These are phyloP conservation scores for Alternaria solani DNA, from an alignment of 2,329 filamentous ascomycete species.

Conservation along the genomic window DNA sequence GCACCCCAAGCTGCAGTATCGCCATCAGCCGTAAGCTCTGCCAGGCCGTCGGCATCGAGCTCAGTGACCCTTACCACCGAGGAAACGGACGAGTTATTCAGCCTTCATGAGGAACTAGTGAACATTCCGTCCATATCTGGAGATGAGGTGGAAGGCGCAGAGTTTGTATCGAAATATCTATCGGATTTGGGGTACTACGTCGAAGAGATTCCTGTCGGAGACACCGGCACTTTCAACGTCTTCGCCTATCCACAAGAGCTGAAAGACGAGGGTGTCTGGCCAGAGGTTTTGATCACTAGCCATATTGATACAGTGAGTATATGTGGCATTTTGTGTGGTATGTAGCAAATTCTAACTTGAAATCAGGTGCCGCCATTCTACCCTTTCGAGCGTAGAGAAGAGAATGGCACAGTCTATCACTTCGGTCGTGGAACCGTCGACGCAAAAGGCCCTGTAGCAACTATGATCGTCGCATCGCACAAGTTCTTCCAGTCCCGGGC, in stretches of 20 bases:
- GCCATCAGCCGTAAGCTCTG: constrained; percentile 10
- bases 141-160: constrained; percentile 71
- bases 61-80: constrained; percentile 16
- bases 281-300: constrained; percentile 70
- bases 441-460: constrained; percentile 65
- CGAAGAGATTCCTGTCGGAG: constrained; percentile 53
- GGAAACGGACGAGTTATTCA: constrained; percentile 33
- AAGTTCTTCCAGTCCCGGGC: constrained; percentile 57
- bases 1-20: constrained; percentile 15
- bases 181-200: constrained; percentile 60
- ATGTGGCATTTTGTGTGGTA: neutral
- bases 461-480: constrained; percentile 73
- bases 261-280: constrained; percentile 53
- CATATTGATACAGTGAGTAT: constrained; percentile 74
- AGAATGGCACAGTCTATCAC: constrained; percentile 59
- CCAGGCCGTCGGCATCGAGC: constrained; percentile 3
- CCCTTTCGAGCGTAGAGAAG: constrained; percentile 64
- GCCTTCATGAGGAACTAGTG: constrained; percentile 34
- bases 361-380: constrained; percentile 65
- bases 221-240: constrained; percentile 72
- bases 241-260: constrained; percentile 65
- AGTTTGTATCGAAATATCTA: constrained; percentile 73
- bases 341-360: neutral
- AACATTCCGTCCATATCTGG: constrained; percentile 51
- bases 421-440: constrained; percentile 76